A percentile compares a stretch with the other conserved stretches of the same genome.
These are phyloP conservation scores for Hyaloraphidium curvatum DNA, from an alignment of 192 early-diverging fungal species.

Conservation along the genomic window DNA sequence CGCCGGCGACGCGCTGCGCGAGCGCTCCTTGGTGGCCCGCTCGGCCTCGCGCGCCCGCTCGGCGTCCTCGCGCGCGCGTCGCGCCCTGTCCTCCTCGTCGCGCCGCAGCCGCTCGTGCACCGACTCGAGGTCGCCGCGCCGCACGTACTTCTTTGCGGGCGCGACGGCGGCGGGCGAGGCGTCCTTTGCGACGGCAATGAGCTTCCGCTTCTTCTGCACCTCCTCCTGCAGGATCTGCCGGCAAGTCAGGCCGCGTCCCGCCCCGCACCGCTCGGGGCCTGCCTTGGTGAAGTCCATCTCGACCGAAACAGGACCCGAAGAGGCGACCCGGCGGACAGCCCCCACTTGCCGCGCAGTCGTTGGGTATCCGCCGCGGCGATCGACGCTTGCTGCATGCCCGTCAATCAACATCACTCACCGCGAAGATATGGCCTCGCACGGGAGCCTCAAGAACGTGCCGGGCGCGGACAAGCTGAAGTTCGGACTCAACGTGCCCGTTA, in stretches of 20 bases:
- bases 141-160: conserved; percentile 58
- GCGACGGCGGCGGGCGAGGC: conserved; percentile 6
- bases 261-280: neutral
- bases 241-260: neutral
- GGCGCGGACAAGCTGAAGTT: too few species aligned
- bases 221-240: conserved; percentile 29
- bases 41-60: neutral
- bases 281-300: conserved; percentile 8
- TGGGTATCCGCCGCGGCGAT: too few species aligned
- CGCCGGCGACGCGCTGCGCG: neutral
- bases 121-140: conserved; percentile 57
- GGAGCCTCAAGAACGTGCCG: too few species aligned
- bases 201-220: conserved; percentile 55
- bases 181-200: conserved; percentile 12
- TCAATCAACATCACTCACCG: too few species aligned
- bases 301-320: too few species aligned
- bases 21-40: neutral
- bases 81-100: conserved; percentile 22
- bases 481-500: too few species aligned
- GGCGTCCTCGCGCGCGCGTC: conserved; percentile 18
- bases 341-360: too few species aligned
- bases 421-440: too few species aligned
- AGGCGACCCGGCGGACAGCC: too few species aligned
- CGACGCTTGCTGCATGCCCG: too few species aligned
- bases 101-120: conserved; percentile 36